phyloP scores from a whole-genome alignment of 169 alveolate species.

The Perkinsus chesapeaki region DNA sequence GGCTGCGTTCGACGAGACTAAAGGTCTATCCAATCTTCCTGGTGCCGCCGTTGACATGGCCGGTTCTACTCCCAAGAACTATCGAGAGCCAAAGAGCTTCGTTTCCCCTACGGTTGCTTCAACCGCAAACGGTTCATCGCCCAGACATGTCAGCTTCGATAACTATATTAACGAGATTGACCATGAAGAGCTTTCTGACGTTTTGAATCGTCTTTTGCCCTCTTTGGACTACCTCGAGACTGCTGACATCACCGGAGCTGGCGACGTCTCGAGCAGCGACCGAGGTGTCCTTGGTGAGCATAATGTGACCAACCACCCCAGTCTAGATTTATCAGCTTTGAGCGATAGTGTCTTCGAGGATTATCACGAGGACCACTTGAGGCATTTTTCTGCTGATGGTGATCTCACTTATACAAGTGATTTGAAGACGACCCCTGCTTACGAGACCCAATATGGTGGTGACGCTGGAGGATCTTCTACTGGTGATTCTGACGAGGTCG shows the following conservation, averaged over 20 bases:
- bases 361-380: not conserved
- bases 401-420: not conserved
- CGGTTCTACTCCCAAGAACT: not conserved
- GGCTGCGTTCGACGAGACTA: not conserved
- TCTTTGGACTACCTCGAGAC: not conserved
- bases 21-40: not conserved
- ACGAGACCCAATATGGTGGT: not conserved
- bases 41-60: not conserved
- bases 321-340: not conserved
- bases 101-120: not conserved
- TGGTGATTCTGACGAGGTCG: not conserved
- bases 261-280: not conserved
- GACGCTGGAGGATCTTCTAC: not conserved
- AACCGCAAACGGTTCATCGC: not conserved
- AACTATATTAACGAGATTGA: not conserved
- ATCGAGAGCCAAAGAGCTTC: constrained; percentile 4
- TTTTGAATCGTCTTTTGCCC: not conserved
- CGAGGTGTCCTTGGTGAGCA: not conserved
- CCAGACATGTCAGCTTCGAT: not conserved
- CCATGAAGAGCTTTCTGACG: not conserved
- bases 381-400: not conserved
- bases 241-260: not conserved
- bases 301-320: not conserved
- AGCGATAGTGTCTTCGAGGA: not conserved
- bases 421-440: not conserved